Percentiles rank a stretch among this genome's conserved stretches.
Conservation (phyloP, 2,329 filamentous ascomycete genomes). For the Trichophyton rubrum region DNA sequence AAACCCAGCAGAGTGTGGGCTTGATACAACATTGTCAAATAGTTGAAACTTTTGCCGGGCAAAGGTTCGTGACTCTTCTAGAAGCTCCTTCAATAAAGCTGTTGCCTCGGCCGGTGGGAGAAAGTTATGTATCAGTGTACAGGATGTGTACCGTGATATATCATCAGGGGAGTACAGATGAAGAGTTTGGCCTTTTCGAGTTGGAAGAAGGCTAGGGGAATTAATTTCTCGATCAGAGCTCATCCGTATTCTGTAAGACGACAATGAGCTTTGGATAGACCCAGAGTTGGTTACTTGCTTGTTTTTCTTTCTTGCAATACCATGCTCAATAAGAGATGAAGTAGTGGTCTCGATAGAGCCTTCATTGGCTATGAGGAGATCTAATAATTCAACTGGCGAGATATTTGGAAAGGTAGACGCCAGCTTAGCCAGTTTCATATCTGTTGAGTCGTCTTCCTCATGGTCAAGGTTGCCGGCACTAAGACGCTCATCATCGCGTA, state of each 20-base stretch:
- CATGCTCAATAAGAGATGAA: slow-evolving; percentile 37
- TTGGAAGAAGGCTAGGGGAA: slow-evolving; percentile 36
- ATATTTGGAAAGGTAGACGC: slow-evolving; percentile 59
- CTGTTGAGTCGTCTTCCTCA: slow-evolving; percentile 62
- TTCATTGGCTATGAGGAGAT: slow-evolving; percentile 63
- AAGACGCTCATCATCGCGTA: no score
- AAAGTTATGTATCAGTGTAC: slow-evolving; percentile 87
- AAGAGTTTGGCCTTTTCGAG: slow-evolving; percentile 68
- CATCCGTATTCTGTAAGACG: slow-evolving; percentile 22
- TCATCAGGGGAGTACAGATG: slow-evolving; percentile 73
- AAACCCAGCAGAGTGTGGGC: slow-evolving; percentile 71
- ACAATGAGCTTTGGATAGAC: slow-evolving; percentile 53
- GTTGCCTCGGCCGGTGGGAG: slow-evolving; percentile 60
- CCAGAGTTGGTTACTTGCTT: slow-evolving; percentile 31
- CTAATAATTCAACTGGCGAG: slow-evolving; percentile 57
- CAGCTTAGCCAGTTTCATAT: slow-evolving; percentile 75
- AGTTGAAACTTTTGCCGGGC: slow-evolving; percentile 64
- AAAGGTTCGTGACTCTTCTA: slow-evolving; percentile 61
- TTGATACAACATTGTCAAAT: slow-evolving; percentile 76
- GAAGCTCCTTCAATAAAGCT: slow-evolving; percentile 58
- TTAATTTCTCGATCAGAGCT: slow-evolving; percentile 10
- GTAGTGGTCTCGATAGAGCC: slow-evolving; percentile 61
- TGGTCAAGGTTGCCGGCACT: neutral
- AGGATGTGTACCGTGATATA: slow-evolving; percentile 72
- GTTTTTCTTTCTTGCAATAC: slow-evolving; percentile 16